phyloP scores from a whole-genome alignment of 2,329 filamentous ascomycete species.

The Paecilomyces fulvus region DNA sequence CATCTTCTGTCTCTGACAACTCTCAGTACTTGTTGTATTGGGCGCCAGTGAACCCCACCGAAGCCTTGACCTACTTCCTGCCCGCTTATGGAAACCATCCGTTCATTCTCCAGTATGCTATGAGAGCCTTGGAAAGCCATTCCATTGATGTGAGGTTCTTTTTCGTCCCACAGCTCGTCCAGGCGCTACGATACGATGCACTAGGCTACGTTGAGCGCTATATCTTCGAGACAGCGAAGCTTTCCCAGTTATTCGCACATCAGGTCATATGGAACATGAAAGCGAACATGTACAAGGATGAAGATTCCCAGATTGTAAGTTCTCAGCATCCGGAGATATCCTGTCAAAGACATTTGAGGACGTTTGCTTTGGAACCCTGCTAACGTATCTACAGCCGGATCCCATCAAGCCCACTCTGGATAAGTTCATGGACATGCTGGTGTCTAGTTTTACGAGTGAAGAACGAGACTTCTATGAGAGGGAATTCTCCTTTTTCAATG shows the following conservation, averaged over 20 bases:
- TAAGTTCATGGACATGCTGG: constrained; percentile 75
- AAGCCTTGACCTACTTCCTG: constrained; percentile 85
- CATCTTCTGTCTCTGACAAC: constrained; percentile 17
- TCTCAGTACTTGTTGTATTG: constrained; percentile 79
- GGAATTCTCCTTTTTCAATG: constrained; percentile 96
- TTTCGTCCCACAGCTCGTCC: constrained; percentile 96
- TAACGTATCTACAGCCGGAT: constrained; percentile 55
- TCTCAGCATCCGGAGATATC: constrained; percentile 4
- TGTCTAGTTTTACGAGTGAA: constrained; percentile 67
- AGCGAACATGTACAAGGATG: constrained; percentile 95
- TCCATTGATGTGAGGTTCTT: constrained; percentile 98
- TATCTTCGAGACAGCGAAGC: constrained; percentile 91
- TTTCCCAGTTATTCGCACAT: constrained; percentile 96
- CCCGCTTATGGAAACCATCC: constrained; percentile 87
- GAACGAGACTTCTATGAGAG: constrained; percentile 85
- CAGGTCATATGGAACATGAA: constrained; percentile 99
- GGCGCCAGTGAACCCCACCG: constrained; percentile 85
- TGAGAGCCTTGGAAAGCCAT: constrained; percentile 88
- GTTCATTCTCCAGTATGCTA: constrained; percentile 91
- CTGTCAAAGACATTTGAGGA: neutral
- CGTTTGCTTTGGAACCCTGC: constrained; percentile 5
- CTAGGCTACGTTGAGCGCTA: constrained; percentile 94
- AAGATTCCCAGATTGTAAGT: constrained; percentile 73
- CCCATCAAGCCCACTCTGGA: constrained; percentile 89
- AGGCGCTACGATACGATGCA: constrained; percentile 84